Base-by-base conservation (phyloP, 1,284 basidiomycete species). In the Austroboletus niveus region DNA sequence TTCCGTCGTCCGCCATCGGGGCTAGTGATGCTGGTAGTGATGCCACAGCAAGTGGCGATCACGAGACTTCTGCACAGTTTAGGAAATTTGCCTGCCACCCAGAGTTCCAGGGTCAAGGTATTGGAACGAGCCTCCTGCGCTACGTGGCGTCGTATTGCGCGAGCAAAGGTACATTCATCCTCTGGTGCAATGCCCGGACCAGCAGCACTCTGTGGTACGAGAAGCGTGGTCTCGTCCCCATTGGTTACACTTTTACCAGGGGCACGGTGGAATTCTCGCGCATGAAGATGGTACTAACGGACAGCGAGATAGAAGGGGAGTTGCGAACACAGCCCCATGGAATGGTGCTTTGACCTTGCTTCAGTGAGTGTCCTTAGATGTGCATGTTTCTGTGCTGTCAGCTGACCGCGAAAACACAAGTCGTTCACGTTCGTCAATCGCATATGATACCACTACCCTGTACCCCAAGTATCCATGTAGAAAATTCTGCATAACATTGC, bases 141-240 rank as follows among this genome's bases (percentile, higher is more conserved):
- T 70, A 72, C 8, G 68, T 75, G 53, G 62, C 65, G n/a, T 63
- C 70, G 27, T 75, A 74, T 24, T 64, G 60, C 53, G 58, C 64
- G 12, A 67, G 76, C 44, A 57, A 75, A 44, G 68, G 68, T 14
- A 75, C 70, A 17, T 56, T 52, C 3, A 58, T 75, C 12, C 64
- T 80, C 6, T 85, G 81, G 81, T 84, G 80, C 64, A 81, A 84
- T 60, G 82, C 81, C 9, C 67, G 82, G 54, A 57, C 69, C 45
- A 69, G 72, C 20, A 75, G 69, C 20, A 59, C 68, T 24, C 66
- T 53, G 31, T 85, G 82, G 81, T 85, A 82, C 61, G 64, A 72
- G 56, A 77, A 73, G 52, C 72, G 78, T 48, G 82, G 81, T 1
- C 70, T 84, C 65, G 41, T 58, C 20, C 54, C 68, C 12, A 78